Conservation (phyloP, 2,329 filamentous ascomycete genomes). For the Paecilomyces fulvus region DNA sequence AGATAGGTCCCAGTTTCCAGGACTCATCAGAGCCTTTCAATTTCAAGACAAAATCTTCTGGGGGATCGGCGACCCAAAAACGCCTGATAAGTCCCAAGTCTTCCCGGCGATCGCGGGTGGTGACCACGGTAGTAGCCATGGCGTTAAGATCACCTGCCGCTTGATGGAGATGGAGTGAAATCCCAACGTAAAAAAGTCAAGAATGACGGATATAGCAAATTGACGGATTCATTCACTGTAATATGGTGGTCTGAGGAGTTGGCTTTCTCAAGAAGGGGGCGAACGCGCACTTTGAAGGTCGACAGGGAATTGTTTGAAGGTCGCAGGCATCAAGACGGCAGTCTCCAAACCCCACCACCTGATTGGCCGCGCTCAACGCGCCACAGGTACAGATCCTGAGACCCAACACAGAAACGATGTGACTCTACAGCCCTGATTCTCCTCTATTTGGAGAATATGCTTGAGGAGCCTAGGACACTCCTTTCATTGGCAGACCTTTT, state of each 20-base stretch:
- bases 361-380: no score
- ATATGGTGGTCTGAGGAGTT: no score
- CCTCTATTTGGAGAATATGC: background rate
- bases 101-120: background rate
- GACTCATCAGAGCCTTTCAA: background rate
- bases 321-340: no score
- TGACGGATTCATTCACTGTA: background rate
- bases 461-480: background rate
- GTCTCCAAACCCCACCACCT: no score
- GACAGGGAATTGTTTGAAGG: no score
- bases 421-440: background rate
- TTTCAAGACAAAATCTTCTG: background rate
- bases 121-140: background rate
- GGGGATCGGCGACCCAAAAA: background rate
- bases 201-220: background rate
- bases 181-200: background rate
- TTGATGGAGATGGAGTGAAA: background rate
- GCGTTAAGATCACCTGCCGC: background rate
- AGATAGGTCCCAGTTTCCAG: background rate
- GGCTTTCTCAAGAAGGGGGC: no score
- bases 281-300: no score
- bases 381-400: background rate
- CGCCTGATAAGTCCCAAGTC: background rate
- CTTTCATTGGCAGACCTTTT: background rate
- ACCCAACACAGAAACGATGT: background rate